Evolutionary conservation across 2,329 filamentous ascomycete genomes (phyloP), one percentile per base, ranked within the genome.

Genomic region (Aaosphaeria pasadenensis): DNA sequence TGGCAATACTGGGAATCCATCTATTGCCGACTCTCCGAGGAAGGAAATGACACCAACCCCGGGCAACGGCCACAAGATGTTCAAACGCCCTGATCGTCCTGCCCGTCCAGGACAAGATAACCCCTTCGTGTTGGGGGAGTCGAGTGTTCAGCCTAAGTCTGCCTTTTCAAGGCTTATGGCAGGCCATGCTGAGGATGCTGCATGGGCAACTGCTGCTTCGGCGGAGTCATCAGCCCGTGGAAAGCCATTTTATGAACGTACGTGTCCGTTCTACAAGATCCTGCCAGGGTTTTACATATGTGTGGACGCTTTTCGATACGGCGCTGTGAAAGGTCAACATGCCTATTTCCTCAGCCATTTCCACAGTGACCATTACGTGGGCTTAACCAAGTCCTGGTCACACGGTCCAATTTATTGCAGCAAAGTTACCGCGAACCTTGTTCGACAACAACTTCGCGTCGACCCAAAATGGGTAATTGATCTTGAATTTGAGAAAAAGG

Each of bases 301-400:
- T 49, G 94, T 99, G 1, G 94, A 99, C 70, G 94, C 94, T 0
- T 96, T 99, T 63, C 85, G 92, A 17, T 99, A 97, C 63, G 94
- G 94, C 2, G 90, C 91, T 4, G 89, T 99, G 0, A 81, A 95
- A 64, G 91, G 90, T 1, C 96, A 91, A 67, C 87, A 88, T 46
- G 94, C 92, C 1, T 99, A 99, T 66, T 99, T 99, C 58, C 79
- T 99, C 7, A 96, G 91, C 59, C 94, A 99, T 66, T 99, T 97
- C 58, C 94, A 99, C 70, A 96, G 91, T 62, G 94, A 99, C 66
- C 94, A 99, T 66, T 99, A 99, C 60, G 85, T 96, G 32, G 94
- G 94, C 2, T 75, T 99, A 7, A 94, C 89, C 7, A 84, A 88
- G 6, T 89, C 80, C 31, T 99, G 94, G 94, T 83, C 77, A 36